These are phyloP conservation scores for Candida maesae DNA, from an alignment of 805 yeast species.

Conservation along the genomic window DNA sequence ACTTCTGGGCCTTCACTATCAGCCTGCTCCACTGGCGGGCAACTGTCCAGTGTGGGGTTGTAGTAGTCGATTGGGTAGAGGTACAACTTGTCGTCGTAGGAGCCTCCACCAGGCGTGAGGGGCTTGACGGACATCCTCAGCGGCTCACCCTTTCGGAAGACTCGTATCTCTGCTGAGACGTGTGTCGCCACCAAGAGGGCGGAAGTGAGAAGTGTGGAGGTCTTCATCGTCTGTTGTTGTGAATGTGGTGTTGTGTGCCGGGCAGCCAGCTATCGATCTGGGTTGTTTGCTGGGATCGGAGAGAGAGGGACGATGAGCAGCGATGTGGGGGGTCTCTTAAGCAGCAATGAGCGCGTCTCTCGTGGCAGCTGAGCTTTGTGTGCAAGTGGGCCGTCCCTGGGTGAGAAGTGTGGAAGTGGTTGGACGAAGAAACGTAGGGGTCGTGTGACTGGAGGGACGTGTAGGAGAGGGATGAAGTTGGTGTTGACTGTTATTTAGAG, in stretches of 20 bases:
- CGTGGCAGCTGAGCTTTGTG: too few relatives aligned
- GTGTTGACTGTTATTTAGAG: too few relatives aligned
- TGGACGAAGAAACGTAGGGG: background rate
- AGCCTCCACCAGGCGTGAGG: constrained; percentile 26
- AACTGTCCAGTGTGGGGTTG: constrained; percentile 21
- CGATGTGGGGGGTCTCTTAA: too few relatives aligned
- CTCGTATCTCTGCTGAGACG: background rate
- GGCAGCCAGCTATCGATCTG: too few relatives aligned
- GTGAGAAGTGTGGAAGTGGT: too few relatives aligned
- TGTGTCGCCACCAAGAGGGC: background rate
- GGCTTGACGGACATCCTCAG: constrained; percentile 22
- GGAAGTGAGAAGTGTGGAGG: background rate
- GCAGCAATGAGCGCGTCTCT: too few relatives aligned
- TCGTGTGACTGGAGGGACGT: background rate
- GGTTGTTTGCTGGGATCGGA: too few relatives aligned
- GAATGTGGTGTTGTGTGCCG: background rate
- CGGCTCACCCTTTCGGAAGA: constrained; percentile 18
- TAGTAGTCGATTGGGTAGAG: constrained; percentile 26
- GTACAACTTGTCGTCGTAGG: constrained; percentile 22
- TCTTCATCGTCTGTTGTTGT: background rate
- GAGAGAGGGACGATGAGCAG: too few relatives aligned
- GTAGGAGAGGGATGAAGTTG: background rate
- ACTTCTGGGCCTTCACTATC: too few relatives aligned
- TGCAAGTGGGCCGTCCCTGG: background rate
- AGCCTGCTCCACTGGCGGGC: constrained; percentile 18